A percentile compares a stretch with the other conserved stretches of the same genome.
Evolutionary conservation across 305 asterid species (phyloP).

Genomic region (Fraxinus velutina): DNA sequence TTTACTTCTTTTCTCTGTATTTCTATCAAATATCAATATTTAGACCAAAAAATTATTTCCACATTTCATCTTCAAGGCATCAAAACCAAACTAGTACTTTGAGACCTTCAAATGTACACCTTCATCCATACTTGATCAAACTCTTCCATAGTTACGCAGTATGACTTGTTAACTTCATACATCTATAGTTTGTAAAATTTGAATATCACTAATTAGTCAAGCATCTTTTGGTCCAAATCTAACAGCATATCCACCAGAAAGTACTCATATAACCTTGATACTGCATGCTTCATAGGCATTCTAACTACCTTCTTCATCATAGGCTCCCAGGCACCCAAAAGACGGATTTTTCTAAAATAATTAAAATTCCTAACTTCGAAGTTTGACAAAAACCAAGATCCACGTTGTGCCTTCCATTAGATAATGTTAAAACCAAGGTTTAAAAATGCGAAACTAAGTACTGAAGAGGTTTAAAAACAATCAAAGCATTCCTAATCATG

Average conservation of each 20-base stretch:
- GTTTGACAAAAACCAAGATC: neutral
- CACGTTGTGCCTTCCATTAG: neutral
- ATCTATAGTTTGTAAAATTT: neutral
- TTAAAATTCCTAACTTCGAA: neutral
- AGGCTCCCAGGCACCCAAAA: neutral
- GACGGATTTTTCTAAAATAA: neutral
- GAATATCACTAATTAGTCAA: neutral
- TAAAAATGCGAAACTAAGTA: too few species aligned
- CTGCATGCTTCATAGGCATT: neutral
- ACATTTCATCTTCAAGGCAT: neutral
- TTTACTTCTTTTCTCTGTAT: neutral
- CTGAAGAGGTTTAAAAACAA: too few species aligned
- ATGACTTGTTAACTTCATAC: neutral
- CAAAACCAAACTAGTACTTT: neutral
- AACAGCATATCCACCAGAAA: neutral
- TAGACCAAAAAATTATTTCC: neutral
- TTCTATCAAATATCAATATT: neutral
- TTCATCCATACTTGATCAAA: neutral
- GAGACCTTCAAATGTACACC: neutral
- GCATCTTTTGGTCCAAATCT: neutral
- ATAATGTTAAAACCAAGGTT: neutral
- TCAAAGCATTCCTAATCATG: neutral
- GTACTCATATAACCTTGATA: neutral
- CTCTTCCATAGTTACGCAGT: neutral
- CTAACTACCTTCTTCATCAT: neutral